These are phyloP conservation scores for Stentor roeselii DNA, from an alignment of 73 alveolate genomes.

Conservation along the genomic window DNA sequence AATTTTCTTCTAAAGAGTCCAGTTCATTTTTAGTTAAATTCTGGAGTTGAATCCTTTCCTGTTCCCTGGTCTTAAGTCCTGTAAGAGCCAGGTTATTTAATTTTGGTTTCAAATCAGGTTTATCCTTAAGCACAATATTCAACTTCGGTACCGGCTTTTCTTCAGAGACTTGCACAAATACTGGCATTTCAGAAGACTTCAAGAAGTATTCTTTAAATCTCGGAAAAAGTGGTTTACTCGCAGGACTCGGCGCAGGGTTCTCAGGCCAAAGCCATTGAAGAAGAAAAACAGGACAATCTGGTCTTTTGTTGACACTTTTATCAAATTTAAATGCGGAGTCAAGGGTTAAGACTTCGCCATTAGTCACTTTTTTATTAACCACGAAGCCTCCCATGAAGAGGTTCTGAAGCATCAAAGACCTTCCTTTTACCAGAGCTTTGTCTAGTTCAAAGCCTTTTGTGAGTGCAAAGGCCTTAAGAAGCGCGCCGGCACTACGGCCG, in stretches of 20 bases:
- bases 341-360: slow-evolving; percentile 61
- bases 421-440: slow-evolving; percentile 46
- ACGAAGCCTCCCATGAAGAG: slow-evolving; percentile 89
- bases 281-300: neutral
- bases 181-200: neutral
- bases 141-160: neutral
- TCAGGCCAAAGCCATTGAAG: slow-evolving; percentile 12
- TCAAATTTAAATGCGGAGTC: slow-evolving; percentile 45
- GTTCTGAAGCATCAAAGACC: slow-evolving; percentile 42
- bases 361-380: slow-evolving; percentile 71
- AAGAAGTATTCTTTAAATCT: neutral
- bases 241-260: neutral
- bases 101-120: neutral
- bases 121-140: neutral
- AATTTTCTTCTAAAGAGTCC: slow-evolving; percentile 22
- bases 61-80: slow-evolving; percentile 34
- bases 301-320: slow-evolving; percentile 33
- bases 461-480: slow-evolving; percentile 83
- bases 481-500: slow-evolving; percentile 89
- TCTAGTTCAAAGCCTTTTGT: slow-evolving; percentile 89
- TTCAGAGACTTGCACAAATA: neutral
- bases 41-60: slow-evolving; percentile 4
- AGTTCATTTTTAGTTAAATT: slow-evolving; percentile 36
- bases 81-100: neutral
- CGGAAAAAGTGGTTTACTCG: slow-evolving; percentile 9